Percentiles rank a stretch among this genome's conserved stretches.
Conservation (phyloP, 441 rosid species). For the Populus hybrid region DNA sequence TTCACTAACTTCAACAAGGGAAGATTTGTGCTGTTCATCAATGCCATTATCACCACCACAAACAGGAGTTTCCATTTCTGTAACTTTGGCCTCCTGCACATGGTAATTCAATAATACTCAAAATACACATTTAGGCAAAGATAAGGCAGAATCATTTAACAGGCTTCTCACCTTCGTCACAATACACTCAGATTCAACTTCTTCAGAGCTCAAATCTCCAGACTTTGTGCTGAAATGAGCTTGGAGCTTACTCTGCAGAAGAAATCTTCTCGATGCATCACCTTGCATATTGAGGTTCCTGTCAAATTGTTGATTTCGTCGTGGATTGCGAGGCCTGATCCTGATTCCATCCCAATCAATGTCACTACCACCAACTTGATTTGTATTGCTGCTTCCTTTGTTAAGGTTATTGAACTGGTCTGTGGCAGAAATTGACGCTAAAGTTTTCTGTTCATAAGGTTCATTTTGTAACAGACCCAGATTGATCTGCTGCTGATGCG, state of each 20-base stretch:
- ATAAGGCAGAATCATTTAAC: constrained; percentile 8
- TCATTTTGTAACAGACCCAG: not conserved
- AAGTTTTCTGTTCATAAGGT: not conserved
- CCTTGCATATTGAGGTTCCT: constrained; percentile 42
- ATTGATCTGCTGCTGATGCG: not conserved
- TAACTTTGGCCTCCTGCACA: constrained; percentile 35
- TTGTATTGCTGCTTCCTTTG: constrained; percentile 12
- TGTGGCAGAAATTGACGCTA: constrained; percentile 19
- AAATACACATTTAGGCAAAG: constrained; percentile 15
- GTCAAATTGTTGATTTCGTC: constrained; percentile 18
- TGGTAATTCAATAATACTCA: constrained; percentile 18
- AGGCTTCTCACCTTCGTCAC: constrained; percentile 53
- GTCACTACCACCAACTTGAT: constrained; percentile 24
- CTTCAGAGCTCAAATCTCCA: constrained; percentile 20
- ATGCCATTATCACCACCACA: constrained; percentile 11
- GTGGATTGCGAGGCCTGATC: constrained; percentile 41
- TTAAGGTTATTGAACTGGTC: constrained; percentile 11
- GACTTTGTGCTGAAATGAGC: constrained; percentile 16
- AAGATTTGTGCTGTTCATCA: constrained; percentile 18
- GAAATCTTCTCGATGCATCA: constrained; percentile 58
- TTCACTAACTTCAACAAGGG: constrained; percentile 9
- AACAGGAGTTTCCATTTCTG: constrained; percentile 14
- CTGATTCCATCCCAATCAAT: constrained; percentile 43
- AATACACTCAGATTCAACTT: constrained; percentile 21
- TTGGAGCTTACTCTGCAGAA: constrained; percentile 45